These are phyloP conservation scores for Syzygium aromaticum DNA, from an alignment of 345 rosid genomes.

Conservation along the genomic window DNA sequence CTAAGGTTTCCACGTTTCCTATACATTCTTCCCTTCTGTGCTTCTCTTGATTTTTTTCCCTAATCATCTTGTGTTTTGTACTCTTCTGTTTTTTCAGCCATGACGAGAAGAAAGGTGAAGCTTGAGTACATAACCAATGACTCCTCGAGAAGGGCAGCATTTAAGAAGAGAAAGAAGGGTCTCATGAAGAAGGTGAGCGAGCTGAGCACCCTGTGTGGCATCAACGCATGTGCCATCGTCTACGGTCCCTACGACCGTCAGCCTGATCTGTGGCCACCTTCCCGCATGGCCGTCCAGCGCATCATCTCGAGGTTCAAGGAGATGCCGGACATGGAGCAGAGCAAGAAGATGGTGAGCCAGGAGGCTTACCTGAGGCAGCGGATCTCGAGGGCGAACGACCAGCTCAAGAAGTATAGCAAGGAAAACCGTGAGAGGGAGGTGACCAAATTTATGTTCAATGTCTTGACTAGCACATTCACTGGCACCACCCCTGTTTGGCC, in stretches of 20 bases:
- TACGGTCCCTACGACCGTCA: constrained; percentile 20
- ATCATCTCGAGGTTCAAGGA: constrained; percentile 19
- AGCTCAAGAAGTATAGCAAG: constrained; percentile 23
- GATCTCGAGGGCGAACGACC: constrained; percentile 16
- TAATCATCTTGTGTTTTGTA: background rate
- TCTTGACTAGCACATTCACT: constrained; percentile 5
- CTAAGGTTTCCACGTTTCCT: background rate
- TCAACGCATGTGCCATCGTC: constrained; percentile 36
- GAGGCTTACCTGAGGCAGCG: constrained; percentile 32
- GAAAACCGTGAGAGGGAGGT: constrained; percentile 35
- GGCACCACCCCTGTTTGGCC: background rate
- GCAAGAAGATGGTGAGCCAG: constrained; percentile 39
- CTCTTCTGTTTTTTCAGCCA: constrained; percentile 1
- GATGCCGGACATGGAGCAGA: constrained; percentile 35
- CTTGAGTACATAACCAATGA: constrained; percentile 38
- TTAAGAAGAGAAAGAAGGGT: constrained; percentile 57
- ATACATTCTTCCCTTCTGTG: background rate
- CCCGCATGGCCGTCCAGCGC: constrained; percentile 17
- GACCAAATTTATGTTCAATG: constrained; percentile 15
- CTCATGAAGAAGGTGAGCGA: constrained; percentile 56
- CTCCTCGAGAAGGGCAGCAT: constrained; percentile 42
- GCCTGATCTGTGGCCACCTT: constrained; percentile 43
- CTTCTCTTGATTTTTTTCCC: background rate
- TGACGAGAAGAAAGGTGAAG: constrained; percentile 60
- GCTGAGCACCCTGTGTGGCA: constrained; percentile 49